A percentile compares a stretch with the other conserved stretches of the same genome.
Conservation (phyloP, 805 yeast genomes). For the Starmera quercuum region DNA sequence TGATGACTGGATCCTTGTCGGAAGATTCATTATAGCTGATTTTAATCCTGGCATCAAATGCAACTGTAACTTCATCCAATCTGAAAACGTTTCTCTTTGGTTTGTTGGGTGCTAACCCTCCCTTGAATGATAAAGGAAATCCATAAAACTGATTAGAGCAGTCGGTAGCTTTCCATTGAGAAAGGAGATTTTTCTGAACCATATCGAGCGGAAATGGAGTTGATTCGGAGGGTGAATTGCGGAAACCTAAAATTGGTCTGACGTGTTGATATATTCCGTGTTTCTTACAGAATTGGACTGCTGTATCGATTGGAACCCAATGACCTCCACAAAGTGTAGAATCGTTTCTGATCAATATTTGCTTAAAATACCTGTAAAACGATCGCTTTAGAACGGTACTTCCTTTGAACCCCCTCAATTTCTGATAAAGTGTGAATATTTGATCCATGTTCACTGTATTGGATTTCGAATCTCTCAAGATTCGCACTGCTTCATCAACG, state of each 20-base stretch:
- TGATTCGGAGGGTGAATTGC: constrained; percentile 7
- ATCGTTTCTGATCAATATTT: constrained; percentile 12
- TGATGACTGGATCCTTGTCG: constrained; percentile 1
- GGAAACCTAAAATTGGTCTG: constrained; percentile 13
- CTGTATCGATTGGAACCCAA: constrained; percentile 16
- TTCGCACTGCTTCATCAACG: constrained; percentile 13
- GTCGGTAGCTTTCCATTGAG: constrained; percentile 9
- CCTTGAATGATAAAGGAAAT: constrained; percentile 11
- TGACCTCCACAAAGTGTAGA: constrained; percentile 21
- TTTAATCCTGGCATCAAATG: too few species aligned
- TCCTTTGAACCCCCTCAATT: constrained; percentile 8
- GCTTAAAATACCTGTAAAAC: constrained; percentile 7
- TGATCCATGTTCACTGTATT: constrained; percentile 17
- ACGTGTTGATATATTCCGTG: constrained; percentile 11
- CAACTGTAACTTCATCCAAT: constrained; percentile 3
- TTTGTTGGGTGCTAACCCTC: constrained; percentile 12
- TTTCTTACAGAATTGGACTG: constrained; percentile 8
- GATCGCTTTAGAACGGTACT: constrained; percentile 7
- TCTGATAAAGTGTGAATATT: constrained; percentile 13
- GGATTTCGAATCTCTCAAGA: constrained; percentile 14
- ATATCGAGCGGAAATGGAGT: constrained; percentile 5
- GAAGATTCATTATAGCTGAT: constrained; percentile 5
- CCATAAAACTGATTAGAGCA: constrained; percentile 11
- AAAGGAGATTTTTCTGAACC: constrained; percentile 3
- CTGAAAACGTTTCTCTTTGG: constrained; percentile 4